phyloP scores from a whole-genome alignment of 2,329 filamentous ascomycete genomes.

The Colletotrichum melonis region DNA sequence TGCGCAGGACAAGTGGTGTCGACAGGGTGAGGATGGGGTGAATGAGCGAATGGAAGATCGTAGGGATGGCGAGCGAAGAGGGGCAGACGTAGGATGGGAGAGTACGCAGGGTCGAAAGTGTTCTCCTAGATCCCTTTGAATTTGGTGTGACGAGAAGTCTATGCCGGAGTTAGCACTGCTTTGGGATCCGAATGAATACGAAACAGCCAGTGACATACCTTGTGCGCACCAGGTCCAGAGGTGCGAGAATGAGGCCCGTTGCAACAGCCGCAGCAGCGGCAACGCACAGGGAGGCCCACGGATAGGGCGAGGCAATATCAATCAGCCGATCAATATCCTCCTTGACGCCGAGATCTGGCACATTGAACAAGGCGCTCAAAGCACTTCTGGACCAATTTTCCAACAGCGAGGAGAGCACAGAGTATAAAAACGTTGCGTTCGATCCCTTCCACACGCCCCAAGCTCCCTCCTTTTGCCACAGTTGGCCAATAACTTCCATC shows the following conservation, averaged over 20 bases:
- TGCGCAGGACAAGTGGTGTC: slow-evolving; percentile 85
- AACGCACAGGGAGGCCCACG: slow-evolving; percentile 83
- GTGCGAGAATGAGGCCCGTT: slow-evolving; percentile 84
- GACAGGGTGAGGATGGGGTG: slow-evolving; percentile 86
- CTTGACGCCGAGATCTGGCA: slow-evolving; percentile 83
- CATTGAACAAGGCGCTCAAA: slow-evolving; percentile 88
- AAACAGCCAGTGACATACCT: slow-evolving; percentile 55
- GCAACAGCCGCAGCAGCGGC: slow-evolving; percentile 72
- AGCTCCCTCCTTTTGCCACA: slow-evolving; percentile 90
- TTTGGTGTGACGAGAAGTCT: slow-evolving; percentile 87
- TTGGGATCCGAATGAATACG: too few species aligned
- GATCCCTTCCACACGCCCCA: slow-evolving; percentile 96
- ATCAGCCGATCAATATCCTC: slow-evolving; percentile 82
- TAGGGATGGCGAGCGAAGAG: slow-evolving; percentile 80
- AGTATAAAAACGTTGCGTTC: slow-evolving; percentile 93
- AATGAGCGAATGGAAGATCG: slow-evolving; percentile 85
- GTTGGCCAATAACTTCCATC: slow-evolving; percentile 84
- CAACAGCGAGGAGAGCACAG: slow-evolving; percentile 83
- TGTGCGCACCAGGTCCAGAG: slow-evolving; percentile 90
- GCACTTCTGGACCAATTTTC: slow-evolving; percentile 94
- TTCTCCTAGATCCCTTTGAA: slow-evolving; percentile 79
- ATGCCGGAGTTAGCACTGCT: slow-evolving; percentile 41
- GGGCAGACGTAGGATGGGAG: slow-evolving; percentile 84
- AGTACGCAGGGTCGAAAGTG: slow-evolving; percentile 80
- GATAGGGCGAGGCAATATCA: slow-evolving; percentile 80